A percentile compares a stretch with the other conserved stretches of the same genome.
These are phyloP conservation scores for Leccinum obscurum DNA, from an alignment of 768 basidiomycete species.

Conservation along the genomic window DNA sequence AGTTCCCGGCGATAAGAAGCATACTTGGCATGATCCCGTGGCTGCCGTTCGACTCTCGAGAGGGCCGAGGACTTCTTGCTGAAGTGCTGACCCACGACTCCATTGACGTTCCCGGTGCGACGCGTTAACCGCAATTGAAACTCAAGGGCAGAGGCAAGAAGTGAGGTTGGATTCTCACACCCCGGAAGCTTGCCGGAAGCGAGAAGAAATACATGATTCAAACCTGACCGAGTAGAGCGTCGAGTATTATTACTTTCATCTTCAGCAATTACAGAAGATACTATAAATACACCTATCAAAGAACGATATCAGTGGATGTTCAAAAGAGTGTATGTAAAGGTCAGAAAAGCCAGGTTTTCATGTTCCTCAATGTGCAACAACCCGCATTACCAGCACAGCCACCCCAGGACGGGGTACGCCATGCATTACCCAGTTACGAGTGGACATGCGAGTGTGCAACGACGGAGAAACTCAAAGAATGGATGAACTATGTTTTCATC, in stretches of 20 bases:
- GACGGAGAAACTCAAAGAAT: conserved; percentile 67
- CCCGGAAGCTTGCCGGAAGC: too few species aligned
- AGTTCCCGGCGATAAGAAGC: too few species aligned
- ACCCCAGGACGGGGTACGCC: conserved; percentile 50
- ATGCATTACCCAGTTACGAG: conserved; percentile 39
- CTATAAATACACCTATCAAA: conserved; percentile 6
- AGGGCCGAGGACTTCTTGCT: too few species aligned
- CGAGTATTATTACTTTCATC: not conserved
- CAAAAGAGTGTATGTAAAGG: not conserved
- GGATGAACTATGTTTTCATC: conserved; percentile 84
- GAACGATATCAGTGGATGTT: conserved; percentile 9
- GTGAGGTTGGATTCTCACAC: too few species aligned
- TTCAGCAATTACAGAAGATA: not conserved
- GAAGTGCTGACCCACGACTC: too few species aligned
- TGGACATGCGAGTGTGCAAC: conserved; percentile 35
- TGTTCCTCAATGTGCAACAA: conserved; percentile 38
- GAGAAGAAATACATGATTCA: too few species aligned
- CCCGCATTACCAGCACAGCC: conserved; percentile 37
- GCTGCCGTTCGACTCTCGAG: too few species aligned
- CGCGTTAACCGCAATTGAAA: too few species aligned
- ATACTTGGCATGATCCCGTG: too few species aligned
- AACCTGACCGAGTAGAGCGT: too few species aligned
- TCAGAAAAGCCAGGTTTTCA: conserved; percentile 74
- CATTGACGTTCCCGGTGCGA: too few species aligned
- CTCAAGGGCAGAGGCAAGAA: too few species aligned